Base-by-base conservation (phyloP, 495 filamentous ascomycete genomes). In the Hypoxylon intermedium region DNA sequence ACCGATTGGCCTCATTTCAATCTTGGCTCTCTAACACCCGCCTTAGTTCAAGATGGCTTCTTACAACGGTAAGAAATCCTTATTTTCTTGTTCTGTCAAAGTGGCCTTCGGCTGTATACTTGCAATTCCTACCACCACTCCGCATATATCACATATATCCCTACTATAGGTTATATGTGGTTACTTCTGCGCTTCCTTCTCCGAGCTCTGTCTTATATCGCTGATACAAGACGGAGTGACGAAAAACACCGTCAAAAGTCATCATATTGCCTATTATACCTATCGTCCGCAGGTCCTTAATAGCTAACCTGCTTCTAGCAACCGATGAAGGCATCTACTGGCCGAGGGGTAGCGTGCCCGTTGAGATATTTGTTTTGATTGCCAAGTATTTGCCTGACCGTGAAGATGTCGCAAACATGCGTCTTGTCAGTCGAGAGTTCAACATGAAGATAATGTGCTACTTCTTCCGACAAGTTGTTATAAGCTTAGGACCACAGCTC, bases 401-500 rank as follows among this genome's bases (percentile, higher is more conserved):
- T 9, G 72, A 79, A 9, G 75, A 77, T 41, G 58, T 83, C 13
- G 69, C 79, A 58, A 66, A 58, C 4, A 74, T 86, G 76, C 80
- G 84, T 3, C 66, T 85, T 18, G 82, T 84, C 1, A 79, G 74
- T 61, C 63, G 61, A 13, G 83, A 85, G 49, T 83, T 70, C 26
- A 46, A 57, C 19, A 2, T 6, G 11, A 68, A 65, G 33, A 20
- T 60, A 2, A 21, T 46, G 0, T 12, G 5, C 11, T 37, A 37
- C 20, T 67, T 82, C 7, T 84, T 85, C 60, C 60, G 68, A 31
- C 75, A 77, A 5, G 72, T 81, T 6, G 83, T 86, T 7, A 79
- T 86, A 2, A 76, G 76, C 5, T 82, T 87, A 63, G 77, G 74
- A 20, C 74, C 78, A 0, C 79, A 83, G 50, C 78, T 84, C 11